phyloP scores from a whole-genome alignment of 768 basidiomycete species.

The Boletus reticuloceps region DNA sequence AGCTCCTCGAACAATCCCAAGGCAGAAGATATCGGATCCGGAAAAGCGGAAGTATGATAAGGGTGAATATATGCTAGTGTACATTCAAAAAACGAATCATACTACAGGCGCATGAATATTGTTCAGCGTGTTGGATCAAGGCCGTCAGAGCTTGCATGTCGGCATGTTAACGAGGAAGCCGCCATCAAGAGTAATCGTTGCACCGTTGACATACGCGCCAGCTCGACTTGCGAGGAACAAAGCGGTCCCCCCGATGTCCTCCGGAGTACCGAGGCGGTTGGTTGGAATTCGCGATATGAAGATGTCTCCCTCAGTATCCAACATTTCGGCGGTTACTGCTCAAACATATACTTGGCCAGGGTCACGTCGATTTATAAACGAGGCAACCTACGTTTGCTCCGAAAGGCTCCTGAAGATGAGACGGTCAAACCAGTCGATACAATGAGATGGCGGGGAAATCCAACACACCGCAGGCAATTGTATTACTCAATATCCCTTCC shows the following conservation, averaged over 20 bases:
- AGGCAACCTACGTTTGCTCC: constrained; percentile 38
- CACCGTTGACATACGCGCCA: constrained; percentile 61
- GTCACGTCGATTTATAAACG: neutral
- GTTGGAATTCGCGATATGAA: constrained; percentile 46
- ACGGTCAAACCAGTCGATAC: neutral
- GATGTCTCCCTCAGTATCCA: constrained; percentile 43
- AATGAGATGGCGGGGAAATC: neutral
- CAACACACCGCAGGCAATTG: constrained; percentile 55
- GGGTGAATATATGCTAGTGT: neutral
- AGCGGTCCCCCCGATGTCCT: constrained; percentile 63
- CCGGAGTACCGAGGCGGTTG: constrained; percentile 55
- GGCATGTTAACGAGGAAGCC: constrained; percentile 47
- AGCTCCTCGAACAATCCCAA: constrained; percentile 8
- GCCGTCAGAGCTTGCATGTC: constrained; percentile 30
- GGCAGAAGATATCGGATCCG: constrained; percentile 1
- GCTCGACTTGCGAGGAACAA: constrained; percentile 61
- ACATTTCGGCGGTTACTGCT: constrained; percentile 53
- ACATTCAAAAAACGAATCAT: neutral
- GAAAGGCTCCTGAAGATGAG: constrained; percentile 33
- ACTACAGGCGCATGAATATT: neutral
- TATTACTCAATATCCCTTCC: constrained; percentile 60
- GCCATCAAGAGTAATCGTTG: constrained; percentile 61
- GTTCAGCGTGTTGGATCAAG: neutral
- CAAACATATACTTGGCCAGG: neutral
- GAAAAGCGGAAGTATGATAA: neutral